Conservation (phyloP, 192 early-diverging fungal genomes). For the Gonapodya prolifera region DNA sequence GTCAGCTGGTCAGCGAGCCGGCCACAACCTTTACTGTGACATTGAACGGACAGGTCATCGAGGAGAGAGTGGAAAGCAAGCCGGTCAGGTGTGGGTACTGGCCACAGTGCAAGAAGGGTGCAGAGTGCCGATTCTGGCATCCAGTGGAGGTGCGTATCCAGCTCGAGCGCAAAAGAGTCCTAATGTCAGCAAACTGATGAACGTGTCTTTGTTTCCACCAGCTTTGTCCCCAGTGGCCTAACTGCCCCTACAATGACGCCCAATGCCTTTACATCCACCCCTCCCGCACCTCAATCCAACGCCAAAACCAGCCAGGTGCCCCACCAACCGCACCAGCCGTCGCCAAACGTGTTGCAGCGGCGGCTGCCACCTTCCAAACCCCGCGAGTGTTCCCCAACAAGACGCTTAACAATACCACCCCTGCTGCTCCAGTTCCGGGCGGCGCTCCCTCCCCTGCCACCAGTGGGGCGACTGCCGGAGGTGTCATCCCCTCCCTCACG, state of each 20-base stretch:
- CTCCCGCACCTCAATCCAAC: slow-evolving; percentile 1
- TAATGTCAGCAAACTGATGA: background rate
- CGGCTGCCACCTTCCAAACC: background rate
- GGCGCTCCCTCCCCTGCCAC: background rate
- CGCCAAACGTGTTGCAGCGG: background rate
- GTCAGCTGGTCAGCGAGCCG: background rate
- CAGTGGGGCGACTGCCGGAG: background rate
- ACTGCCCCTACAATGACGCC: slow-evolving; percentile 6
- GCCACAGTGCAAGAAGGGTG: slow-evolving; percentile 8
- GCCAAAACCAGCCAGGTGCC: background rate
- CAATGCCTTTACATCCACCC: slow-evolving; percentile 8
- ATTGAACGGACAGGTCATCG: background rate
- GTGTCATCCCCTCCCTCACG: background rate
- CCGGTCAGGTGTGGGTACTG: slow-evolving; percentile 3
- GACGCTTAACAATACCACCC: background rate
- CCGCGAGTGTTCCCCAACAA: background rate
- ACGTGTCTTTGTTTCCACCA: background rate
- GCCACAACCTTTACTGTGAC: background rate
- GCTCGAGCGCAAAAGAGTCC: background rate
- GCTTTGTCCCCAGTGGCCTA: slow-evolving; percentile 7
- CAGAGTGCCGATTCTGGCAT: slow-evolving; percentile 9
- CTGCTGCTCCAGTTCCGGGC: too few species aligned
- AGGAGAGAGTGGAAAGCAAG: background rate
- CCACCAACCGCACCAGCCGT: background rate
- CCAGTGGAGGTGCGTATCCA: background rate